Percentiles rank a stretch among this genome's conserved stretches.
phyloP scores from a whole-genome alignment of 371 early-diverging fungal species.

The Apophysomyces elegans region DNA sequence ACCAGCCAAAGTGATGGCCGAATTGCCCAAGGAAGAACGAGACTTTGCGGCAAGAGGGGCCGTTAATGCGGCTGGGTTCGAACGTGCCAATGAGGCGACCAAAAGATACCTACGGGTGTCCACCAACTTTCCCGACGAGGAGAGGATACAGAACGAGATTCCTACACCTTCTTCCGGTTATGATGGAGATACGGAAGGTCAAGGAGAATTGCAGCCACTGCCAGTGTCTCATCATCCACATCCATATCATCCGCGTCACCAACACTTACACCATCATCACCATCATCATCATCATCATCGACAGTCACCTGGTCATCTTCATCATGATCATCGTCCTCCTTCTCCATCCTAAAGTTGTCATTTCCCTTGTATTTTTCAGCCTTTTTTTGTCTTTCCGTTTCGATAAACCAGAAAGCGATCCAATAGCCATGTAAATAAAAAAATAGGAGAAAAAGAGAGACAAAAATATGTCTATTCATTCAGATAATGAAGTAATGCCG shows the following conservation, averaged over 20 bases:
- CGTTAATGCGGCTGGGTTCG: slow-evolving; percentile 6
- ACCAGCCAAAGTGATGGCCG: background rate
- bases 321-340: no score
- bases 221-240: background rate
- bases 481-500: slow-evolving; percentile 25
- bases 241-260: background rate
- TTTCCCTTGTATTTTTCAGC: no score
- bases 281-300: background rate
- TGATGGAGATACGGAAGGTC: slow-evolving; percentile 23
- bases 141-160: slow-evolving; percentile 18
- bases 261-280: background rate
- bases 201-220: background rate
- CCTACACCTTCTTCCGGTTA: slow-evolving; percentile 27
- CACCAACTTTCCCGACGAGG: slow-evolving; percentile 3
- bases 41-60: slow-evolving; percentile 9
- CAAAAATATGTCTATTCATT: slow-evolving; percentile 12
- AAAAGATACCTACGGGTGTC: background rate
- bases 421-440: no score
- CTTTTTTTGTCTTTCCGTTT: no score
- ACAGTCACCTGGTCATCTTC: background rate
- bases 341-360: no score
- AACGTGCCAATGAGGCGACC: background rate
- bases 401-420: no score
- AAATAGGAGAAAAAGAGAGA: no score
- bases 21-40: slow-evolving; percentile 16